Conservation (phyloP, 2,329 filamentous ascomycete species). For the Exophiala dermatitidis region DNA sequence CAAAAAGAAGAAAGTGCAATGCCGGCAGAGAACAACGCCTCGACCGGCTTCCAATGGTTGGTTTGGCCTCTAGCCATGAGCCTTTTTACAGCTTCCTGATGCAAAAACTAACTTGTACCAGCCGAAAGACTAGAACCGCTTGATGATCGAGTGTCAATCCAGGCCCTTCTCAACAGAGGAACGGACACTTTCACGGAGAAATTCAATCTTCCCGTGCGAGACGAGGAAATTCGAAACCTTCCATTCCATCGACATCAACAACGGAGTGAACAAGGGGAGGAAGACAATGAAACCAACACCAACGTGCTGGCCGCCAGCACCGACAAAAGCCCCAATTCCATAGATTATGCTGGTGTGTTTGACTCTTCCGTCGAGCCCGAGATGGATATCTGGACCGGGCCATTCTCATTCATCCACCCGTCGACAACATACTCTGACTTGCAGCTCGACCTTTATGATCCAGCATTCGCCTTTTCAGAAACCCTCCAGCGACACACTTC, state of each 20-base stretch:
- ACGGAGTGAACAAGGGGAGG: slow-evolving; percentile 24
- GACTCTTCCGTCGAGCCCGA: slow-evolving; percentile 12
- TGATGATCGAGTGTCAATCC: slow-evolving; percentile 40
- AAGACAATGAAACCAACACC: slow-evolving; percentile 1
- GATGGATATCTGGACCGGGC: slow-evolving; percentile 21
- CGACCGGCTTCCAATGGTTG: slow-evolving; percentile 22
- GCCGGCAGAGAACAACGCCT: slow-evolving; percentile 28
- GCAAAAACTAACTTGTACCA: background rate
- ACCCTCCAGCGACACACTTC: slow-evolving; percentile 7
- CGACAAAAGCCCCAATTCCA: slow-evolving; percentile 1
- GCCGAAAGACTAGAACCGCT: slow-evolving; percentile 6
- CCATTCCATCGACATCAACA: slow-evolving; percentile 35
- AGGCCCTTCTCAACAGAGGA: slow-evolving; percentile 41
- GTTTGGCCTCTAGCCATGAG: slow-evolving; percentile 21
- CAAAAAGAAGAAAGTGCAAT: slow-evolving; percentile 37
- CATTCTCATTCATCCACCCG: slow-evolving; percentile 12
- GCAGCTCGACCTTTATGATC: slow-evolving; percentile 17
- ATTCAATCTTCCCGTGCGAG: slow-evolving; percentile 38
- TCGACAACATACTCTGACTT: slow-evolving; percentile 17
- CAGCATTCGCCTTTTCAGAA: slow-evolving; percentile 3
- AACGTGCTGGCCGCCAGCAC: background rate
- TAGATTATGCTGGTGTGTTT: slow-evolving; percentile 18
- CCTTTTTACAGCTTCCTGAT: too few species aligned
- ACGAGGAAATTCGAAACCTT: slow-evolving; percentile 34
- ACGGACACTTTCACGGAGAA: slow-evolving; percentile 42